Base-by-base conservation (phyloP, 768 basidiomycete species). In the Hydnomerulius pinastri region DNA sequence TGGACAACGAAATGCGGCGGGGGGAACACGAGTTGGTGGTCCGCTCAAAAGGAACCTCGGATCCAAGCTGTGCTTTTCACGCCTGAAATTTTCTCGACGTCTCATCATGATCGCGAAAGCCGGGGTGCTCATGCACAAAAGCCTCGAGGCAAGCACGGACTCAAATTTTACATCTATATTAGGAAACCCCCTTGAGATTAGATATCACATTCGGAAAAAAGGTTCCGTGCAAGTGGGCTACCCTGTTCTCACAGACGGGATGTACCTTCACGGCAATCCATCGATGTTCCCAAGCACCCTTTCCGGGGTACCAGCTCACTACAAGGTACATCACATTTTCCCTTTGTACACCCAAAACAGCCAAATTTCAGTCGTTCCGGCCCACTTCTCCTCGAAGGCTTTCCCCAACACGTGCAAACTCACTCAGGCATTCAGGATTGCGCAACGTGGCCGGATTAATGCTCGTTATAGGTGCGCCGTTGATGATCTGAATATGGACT, bases 371-470 rank as follows among this genome's bases (percentile, higher is more conserved):
- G 24, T 29, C 13, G 42, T 41, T 39, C 48, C 17, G 61, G 37
- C 54, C 66, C 25, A 74, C 71, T 61, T 84, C 82, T 48, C 54
- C 66, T 43, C 83, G 71, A 64, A 87, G 64, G 43, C 40, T 50
- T 43, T 71, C 62, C 33, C 87, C 85, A 43, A 83, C 66, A n/a
- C 73, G 68, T 36, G 63, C 78, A 69, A 86, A 91, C 55, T 79
- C 80, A 6, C 63, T 70, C 41, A 91, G 74, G 66, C 86, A 88
- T 55, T 81, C 82, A 15, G 90, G 85, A 66, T 92, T 91, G 28
- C 79, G 73, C 54, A 92, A 64, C 13, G 88, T 91, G 28, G 86
- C 77, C 15, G 78, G 80, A 63, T 91, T 91, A 39, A 90, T 81
- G 51, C 71, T 80, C 30, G 78, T 76, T 43, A 86, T 56, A n/a